Percentiles rank a stretch among this genome's conserved stretches.
Conservation (phyloP, 2,329 filamentous ascomycete genomes). For the Alternaria sp. region DNA sequence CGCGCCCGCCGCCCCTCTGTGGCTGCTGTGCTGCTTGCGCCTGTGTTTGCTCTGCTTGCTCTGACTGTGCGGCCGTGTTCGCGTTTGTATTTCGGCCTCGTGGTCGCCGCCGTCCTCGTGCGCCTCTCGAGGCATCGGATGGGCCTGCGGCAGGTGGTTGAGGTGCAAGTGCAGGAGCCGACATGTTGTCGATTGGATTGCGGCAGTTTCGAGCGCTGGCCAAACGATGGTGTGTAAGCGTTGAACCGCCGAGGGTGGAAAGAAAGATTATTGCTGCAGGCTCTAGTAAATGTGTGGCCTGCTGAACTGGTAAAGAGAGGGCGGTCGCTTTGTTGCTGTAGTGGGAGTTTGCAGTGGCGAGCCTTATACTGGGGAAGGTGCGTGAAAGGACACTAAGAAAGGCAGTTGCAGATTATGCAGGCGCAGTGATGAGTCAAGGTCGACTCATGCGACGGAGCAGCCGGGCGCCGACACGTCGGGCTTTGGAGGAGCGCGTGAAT, state of each 20-base stretch:
- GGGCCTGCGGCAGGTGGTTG: conserved; percentile 15
- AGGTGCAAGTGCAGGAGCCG: conserved; percentile 22
- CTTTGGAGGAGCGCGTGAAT: conserved; percentile 1
- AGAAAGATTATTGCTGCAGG: conserved; percentile 18
- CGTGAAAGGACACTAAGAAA: conserved; percentile 4
- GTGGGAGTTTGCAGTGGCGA: conserved; percentile 23
- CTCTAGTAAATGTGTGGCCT: conserved; percentile 40
- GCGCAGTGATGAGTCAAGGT: conserved; percentile 14
- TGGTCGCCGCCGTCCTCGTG: conserved; percentile 28
- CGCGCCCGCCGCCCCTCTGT: conserved; percentile 26
- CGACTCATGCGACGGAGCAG: conserved; percentile 11
- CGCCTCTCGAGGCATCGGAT: conserved; percentile 19
- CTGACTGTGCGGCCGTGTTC: conserved; percentile 14
- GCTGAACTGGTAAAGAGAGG: conserved; percentile 30
- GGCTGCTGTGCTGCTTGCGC: conserved; percentile 20
- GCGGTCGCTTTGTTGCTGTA: background rate
- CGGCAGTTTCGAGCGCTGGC: background rate
- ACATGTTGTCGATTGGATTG: conserved; percentile 22
- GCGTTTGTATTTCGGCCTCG: conserved; percentile 27
- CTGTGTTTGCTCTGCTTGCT: conserved; percentile 27
- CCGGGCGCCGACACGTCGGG: conserved; percentile 1
- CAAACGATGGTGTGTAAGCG: conserved; percentile 1
- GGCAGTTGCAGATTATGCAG: conserved; percentile 8
- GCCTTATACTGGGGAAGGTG: conserved; percentile 11
- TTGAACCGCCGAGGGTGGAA: background rate